These are phyloP conservation scores for Spinacia oleracea DNA, from an alignment of 179 eudicot species.

Conservation along the genomic window DNA sequence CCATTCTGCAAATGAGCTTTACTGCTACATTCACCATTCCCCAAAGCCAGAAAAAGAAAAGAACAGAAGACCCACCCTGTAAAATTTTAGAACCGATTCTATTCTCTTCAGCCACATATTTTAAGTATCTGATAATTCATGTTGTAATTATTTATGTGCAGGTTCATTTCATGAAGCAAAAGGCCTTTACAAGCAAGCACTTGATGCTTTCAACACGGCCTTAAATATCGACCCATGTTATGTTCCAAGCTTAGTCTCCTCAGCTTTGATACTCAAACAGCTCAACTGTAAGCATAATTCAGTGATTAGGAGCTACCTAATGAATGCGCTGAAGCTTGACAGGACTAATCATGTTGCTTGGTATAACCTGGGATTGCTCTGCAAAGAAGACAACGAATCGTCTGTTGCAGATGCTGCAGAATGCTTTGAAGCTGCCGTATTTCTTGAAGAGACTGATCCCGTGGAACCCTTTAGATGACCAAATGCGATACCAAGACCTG, in stretches of 20 bases:
- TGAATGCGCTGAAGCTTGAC: constrained; percentile 65
- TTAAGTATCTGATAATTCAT: no score
- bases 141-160: constrained; percentile 30
- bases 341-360: constrained; percentile 71
- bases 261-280: constrained; percentile 51
- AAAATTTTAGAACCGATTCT: no score
- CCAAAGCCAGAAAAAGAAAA: not conserved
- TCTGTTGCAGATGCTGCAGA: constrained; percentile 40
- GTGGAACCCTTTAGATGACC: constrained; percentile 80
- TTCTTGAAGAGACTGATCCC: constrained; percentile 78
- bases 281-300: constrained; percentile 38
- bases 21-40: not conserved
- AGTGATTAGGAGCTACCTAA: constrained; percentile 56
- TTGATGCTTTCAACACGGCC: constrained; percentile 53
- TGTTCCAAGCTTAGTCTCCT: constrained; percentile 71
- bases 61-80: no score
- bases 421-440: constrained; percentile 56
- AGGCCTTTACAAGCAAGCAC: constrained; percentile 60
- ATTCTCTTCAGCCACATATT: no score
- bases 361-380: constrained; percentile 71
- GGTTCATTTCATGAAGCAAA: constrained; percentile 70
- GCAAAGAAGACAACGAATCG: constrained; percentile 44
- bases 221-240: constrained; percentile 63
- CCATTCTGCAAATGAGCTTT: not conserved
- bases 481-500: no score